Evolutionary conservation across 2,329 filamentous ascomycete species (phyloP).

Genomic region (Pleurostoma richardsiae): DNA sequence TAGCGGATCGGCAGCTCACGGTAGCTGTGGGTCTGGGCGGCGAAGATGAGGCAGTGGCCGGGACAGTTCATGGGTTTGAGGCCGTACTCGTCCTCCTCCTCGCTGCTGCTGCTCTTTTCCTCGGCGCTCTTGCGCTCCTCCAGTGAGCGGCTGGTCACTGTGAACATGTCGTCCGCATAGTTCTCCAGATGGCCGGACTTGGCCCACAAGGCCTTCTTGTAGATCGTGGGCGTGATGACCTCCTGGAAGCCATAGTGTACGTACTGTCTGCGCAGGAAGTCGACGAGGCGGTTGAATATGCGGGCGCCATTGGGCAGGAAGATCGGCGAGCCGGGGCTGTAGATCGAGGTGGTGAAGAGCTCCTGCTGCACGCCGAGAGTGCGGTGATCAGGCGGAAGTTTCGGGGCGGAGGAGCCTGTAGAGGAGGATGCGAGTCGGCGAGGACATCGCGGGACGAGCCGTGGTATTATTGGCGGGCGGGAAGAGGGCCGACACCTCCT

Average conservation of each 20-base stretch:
- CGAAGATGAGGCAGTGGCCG: conserved; percentile 81
- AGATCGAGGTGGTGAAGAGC: conserved; percentile 72
- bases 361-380: conserved; percentile 61
- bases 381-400: conserved; percentile 45
- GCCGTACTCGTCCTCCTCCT: conserved; percentile 68
- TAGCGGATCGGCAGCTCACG: conserved; percentile 77
- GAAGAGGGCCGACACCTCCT: background rate
- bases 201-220: conserved; percentile 83
- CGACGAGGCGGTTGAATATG: conserved; percentile 77
- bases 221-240: conserved; percentile 85
- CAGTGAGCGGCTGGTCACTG: conserved; percentile 56
- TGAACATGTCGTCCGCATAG: conserved; percentile 90
- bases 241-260: conserved; percentile 81
- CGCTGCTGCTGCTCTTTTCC: conserved; percentile 14
- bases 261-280: conserved; percentile 80
- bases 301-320: conserved; percentile 77
- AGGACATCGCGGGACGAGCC: background rate
- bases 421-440: conserved; percentile 1
- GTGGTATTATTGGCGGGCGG: background rate
- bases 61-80: conserved; percentile 94
- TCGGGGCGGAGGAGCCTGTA: conserved; percentile 14
- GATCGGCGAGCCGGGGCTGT: conserved; percentile 81
- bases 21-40: conserved; percentile 67
- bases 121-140: conserved; percentile 25
- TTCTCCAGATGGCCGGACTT: conserved; percentile 84